Evolutionary conservation across 176 grass and related monocot genomes (phyloP).

Genomic region (Oryza longistaminata): DNA sequence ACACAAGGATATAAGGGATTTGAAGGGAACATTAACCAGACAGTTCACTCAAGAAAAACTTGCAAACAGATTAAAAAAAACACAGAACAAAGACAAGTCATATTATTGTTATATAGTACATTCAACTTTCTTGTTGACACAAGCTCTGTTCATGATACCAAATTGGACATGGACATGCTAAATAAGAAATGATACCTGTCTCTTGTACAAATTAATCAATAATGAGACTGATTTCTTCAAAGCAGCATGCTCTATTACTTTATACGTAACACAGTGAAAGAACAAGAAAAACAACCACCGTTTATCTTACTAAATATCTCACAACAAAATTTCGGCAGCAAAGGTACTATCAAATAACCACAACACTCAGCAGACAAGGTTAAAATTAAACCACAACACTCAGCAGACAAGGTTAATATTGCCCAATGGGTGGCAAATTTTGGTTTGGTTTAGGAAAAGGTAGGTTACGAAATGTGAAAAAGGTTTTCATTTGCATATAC

Average conservation of each 20-base stretch:
- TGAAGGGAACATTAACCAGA: neutral
- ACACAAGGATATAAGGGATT: neutral
- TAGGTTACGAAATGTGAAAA: neutral
- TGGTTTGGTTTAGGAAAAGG: neutral
- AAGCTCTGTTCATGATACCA: neutral
- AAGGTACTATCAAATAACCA: neutral
- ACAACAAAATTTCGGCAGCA: neutral
- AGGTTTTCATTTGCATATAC: neutral
- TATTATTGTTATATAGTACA: no score
- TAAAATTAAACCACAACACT: neutral
- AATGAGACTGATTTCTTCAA: neutral
- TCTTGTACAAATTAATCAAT: neutral
- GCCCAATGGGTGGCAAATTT: neutral
- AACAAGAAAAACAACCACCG: neutral
- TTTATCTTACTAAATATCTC: neutral
- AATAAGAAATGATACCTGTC: neutral
- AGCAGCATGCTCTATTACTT: neutral
- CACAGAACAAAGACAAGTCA: no score
- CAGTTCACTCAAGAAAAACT: neutral
- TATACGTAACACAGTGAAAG: neutral
- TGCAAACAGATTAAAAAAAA: no score
- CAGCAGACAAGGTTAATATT: neutral
- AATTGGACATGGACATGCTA: neutral
- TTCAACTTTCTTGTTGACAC: neutral
- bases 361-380: neutral